Evolutionary conservation across 768 basidiomycete genomes (phyloP).

Genomic region (Terana coerulea): DNA sequence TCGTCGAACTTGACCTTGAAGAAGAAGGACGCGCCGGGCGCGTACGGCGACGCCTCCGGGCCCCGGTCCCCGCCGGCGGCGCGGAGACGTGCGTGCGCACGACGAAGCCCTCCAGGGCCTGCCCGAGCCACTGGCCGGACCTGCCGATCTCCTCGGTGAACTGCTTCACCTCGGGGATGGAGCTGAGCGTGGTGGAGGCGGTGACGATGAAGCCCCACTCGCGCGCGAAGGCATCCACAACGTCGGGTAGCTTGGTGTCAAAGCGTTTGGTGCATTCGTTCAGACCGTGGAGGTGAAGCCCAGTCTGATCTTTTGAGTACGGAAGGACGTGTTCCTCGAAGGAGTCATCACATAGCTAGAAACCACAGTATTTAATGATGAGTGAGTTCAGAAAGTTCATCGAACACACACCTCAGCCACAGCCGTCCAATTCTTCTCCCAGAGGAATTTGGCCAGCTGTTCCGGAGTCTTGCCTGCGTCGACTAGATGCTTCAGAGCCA

Average conservation of each 20-base stretch:
- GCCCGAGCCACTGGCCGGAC: conserved; percentile 76
- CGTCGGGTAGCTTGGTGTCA: conserved; percentile 59
- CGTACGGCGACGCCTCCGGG: conserved; percentile 57
- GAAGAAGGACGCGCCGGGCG: conserved; percentile 84
- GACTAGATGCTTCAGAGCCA: conserved; percentile 77
- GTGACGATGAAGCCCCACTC: conserved; percentile 94
- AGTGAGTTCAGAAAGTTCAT: neutral
- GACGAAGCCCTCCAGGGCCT: conserved; percentile 91
- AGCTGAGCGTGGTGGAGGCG: conserved; percentile 48
- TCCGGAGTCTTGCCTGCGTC: conserved; percentile 61
- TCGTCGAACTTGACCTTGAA: conserved; percentile 99
- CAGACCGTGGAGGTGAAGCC: conserved; percentile 90
- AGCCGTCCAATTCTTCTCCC: conserved; percentile 84
- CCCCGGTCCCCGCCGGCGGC: conserved; percentile 33
- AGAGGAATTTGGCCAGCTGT: conserved; percentile 70
- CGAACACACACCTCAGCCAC: conserved; percentile 75
- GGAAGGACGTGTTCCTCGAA: conserved; percentile 96
- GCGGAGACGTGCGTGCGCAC: conserved; percentile 68
- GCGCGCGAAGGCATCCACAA: conserved; percentile 75
- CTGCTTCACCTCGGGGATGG: conserved; percentile 60
- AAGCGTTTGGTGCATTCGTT: conserved; percentile 70
- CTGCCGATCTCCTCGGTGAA: conserved; percentile 70
- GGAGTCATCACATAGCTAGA: conserved; percentile 90
- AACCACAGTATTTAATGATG: neutral
- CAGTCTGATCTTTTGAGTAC: conserved; percentile 78